These are phyloP conservation scores for Eutrema heterophyllum DNA, from an alignment of 345 rosid species.

Conservation along the genomic window DNA sequence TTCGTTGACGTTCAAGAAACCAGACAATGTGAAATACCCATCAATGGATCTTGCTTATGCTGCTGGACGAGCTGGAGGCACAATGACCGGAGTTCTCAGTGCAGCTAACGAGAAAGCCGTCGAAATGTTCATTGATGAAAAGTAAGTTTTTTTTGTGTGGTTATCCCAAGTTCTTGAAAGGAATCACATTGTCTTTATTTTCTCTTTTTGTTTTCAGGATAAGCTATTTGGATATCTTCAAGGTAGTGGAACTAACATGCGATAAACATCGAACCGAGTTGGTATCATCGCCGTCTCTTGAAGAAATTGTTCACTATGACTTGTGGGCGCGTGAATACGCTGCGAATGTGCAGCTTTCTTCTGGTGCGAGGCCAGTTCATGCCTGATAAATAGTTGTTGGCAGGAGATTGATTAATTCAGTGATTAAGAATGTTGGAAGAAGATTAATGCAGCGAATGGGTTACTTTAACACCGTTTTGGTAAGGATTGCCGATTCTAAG, in stretches of 20 bases:
- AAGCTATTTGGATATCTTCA: constrained; percentile 82
- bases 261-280: constrained; percentile 65
- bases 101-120: constrained; percentile 94
- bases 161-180: neutral
- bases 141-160: constrained; percentile 33
- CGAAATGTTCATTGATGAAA: constrained; percentile 74
- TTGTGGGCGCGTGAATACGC: constrained; percentile 89
- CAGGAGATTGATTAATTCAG: neutral
- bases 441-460: neutral
- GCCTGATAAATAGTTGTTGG: constrained; percentile 5
- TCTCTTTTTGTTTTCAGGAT: constrained; percentile 48
- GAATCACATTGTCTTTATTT: neutral
- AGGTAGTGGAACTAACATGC: constrained; percentile 85
- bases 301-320: constrained; percentile 87
- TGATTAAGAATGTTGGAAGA: neutral
- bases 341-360: constrained; percentile 40
- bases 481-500: constrained; percentile 2
- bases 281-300: constrained; percentile 65
- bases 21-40: constrained; percentile 86
- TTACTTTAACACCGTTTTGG: constrained; percentile 7
- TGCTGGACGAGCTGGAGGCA: constrained; percentile 98
- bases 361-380: constrained; percentile 46
- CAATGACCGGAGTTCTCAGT: constrained; percentile 99
- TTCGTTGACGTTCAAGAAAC: constrained; percentile 80
- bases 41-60: constrained; percentile 95